Conservation (phyloP, 1,284 basidiomycete genomes). For the Papiliotrema fonsecae region DNA sequence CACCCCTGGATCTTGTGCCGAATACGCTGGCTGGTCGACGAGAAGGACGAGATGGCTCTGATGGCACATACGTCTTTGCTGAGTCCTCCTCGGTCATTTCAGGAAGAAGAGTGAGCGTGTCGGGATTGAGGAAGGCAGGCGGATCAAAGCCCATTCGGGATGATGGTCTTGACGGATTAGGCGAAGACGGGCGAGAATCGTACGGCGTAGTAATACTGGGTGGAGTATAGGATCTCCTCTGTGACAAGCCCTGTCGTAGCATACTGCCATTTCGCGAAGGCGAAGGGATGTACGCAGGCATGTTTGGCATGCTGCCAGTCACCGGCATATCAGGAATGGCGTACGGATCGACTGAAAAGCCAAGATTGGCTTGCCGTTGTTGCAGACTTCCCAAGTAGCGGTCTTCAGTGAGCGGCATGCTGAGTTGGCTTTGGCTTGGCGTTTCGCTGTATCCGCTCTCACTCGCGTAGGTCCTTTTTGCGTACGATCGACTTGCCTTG, state of each 20-base stretch:
- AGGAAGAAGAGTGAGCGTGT: slow-evolving; percentile 42
- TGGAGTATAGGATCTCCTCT: neutral
- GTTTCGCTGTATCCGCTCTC: slow-evolving; percentile 9
- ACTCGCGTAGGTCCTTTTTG: slow-evolving; percentile 3
- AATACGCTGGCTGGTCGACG: slow-evolving; percentile 10
- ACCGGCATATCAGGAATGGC: too few relatives aligned
- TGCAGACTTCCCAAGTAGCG: neutral
- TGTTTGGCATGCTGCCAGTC: too few relatives aligned
- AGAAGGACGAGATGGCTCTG: neutral
- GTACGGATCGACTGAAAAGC: neutral
- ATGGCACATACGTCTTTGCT: slow-evolving; percentile 5
- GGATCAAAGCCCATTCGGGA: slow-evolving; percentile 28
- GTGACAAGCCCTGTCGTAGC: too few relatives aligned
- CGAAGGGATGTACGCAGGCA: too few relatives aligned
- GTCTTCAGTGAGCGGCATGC: slow-evolving; percentile 1
- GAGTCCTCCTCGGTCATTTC: slow-evolving; percentile 27
- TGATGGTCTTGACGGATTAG: slow-evolving; percentile 7
- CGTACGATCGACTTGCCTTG: slow-evolving; percentile 28
- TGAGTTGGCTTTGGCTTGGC: neutral
- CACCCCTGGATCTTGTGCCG: slow-evolving; percentile 1
- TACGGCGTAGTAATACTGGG: slow-evolving; percentile 21
- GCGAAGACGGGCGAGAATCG: slow-evolving; percentile 7
- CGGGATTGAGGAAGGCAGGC: slow-evolving; percentile 40
- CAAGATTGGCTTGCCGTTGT: neutral
- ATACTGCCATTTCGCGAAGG: too few relatives aligned